Conservation (phyloP, 768 basidiomycete genomes). For the Leccinum truebloodii region DNA sequence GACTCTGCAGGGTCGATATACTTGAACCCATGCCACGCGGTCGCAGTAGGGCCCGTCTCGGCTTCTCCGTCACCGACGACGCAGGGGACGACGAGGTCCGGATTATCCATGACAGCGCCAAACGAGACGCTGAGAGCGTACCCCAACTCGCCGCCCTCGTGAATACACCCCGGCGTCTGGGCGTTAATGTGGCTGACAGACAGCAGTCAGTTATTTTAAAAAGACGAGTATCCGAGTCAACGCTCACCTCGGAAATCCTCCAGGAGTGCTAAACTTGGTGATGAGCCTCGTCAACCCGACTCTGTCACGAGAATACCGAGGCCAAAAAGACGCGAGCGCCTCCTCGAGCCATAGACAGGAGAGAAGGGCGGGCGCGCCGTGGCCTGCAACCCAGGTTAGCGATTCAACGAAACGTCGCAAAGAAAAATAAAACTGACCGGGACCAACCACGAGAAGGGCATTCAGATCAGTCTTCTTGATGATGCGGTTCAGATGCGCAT, state of each 20-base stretch:
- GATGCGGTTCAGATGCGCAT: conserved; percentile 70
- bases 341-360: conserved; percentile 86
- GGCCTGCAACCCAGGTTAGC: conserved; percentile 40
- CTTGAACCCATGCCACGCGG: conserved; percentile 85
- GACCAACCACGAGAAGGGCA: conserved; percentile 78
- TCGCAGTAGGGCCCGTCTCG: conserved; percentile 77
- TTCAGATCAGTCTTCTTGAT: conserved; percentile 61
- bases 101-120: conserved; percentile 90
- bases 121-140: conserved; percentile 86
- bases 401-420: background rate
- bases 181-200: conserved; percentile 69
- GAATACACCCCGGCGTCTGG: conserved; percentile 85
- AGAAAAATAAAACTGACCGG: conserved; percentile 42
- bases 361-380: conserved; percentile 88
- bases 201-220: background rate
- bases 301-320: conserved; percentile 55
- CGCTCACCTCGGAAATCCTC: conserved; percentile 75
- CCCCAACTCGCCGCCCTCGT: conserved; percentile 90
- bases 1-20: conserved; percentile 89
- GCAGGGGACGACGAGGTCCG: conserved; percentile 77
- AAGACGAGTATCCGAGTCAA: background rate
- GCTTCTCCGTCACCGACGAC: conserved; percentile 90
- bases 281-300: conserved; percentile 68
- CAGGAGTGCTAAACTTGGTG: conserved; percentile 74
- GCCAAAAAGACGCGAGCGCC: conserved; percentile 59